Conservation (phyloP, 805 yeast species). For the Zygosaccharomyces lentus region DNA sequence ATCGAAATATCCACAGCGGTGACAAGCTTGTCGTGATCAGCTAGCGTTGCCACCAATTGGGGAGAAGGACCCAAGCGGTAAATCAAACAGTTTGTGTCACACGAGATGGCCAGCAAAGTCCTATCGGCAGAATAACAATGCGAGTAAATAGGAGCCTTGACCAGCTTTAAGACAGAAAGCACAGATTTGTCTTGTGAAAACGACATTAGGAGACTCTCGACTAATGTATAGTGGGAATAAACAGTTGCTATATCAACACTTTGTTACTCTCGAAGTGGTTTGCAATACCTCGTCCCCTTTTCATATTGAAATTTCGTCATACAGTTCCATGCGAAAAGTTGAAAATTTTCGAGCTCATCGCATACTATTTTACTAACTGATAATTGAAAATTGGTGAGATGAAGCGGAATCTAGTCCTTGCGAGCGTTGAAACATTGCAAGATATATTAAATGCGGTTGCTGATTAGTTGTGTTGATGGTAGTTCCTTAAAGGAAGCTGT, state of each 20-base stretch:
- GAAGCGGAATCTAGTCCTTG: background rate
- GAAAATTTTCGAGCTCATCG: constrained; percentile 7
- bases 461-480: constrained; percentile 62
- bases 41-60: constrained; percentile 56
- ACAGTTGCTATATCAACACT: background rate
- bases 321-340: background rate
- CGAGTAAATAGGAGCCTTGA: constrained; percentile 83
- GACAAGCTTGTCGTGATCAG: constrained; percentile 88
- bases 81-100: constrained; percentile 69
- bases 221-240: constrained; percentile 15
- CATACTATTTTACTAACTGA: background rate
- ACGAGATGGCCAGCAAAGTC: constrained; percentile 71
- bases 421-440: background rate
- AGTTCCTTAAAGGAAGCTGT: constrained; percentile 62
- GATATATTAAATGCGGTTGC: constrained; percentile 47
- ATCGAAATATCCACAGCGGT: constrained; percentile 90
- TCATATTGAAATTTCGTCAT: background rate
- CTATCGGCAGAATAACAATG: constrained; percentile 78
- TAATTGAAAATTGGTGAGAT: background rate
- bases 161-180: constrained; percentile 52
- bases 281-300: constrained; percentile 4
- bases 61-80: constrained; percentile 57
- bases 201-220: constrained; percentile 36
- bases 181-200: constrained; percentile 23
- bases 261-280: background rate